These are phyloP conservation scores for Diospyros kaki DNA, from an alignment of 148 eudicot genomes.

Conservation along the genomic window DNA sequence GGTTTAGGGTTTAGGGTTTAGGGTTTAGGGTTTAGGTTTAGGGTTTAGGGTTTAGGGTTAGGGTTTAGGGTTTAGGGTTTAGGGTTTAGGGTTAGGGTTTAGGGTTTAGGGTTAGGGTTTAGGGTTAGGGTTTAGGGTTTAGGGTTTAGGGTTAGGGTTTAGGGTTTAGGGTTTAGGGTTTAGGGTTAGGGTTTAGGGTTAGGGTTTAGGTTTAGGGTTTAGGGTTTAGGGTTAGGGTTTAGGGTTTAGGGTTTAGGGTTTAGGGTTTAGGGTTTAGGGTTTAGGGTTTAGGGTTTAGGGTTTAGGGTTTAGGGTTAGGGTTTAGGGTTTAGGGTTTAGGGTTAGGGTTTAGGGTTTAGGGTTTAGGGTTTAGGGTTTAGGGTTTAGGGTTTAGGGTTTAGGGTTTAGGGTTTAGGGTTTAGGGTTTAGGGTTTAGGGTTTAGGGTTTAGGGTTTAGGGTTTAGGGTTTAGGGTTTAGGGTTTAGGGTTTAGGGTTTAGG, in stretches of 20 bases:
- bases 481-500: slow-evolving; percentile 24
- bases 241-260: slow-evolving; percentile 19
- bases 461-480: slow-evolving; percentile 23
- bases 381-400: slow-evolving; percentile 23
- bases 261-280: slow-evolving; percentile 22
- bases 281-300: slow-evolving; percentile 26
- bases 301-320: slow-evolving; percentile 30
- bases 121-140: slow-evolving; percentile 14
- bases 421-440: slow-evolving; percentile 25
- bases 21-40: slow-evolving; percentile 1
- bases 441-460: slow-evolving; percentile 23
- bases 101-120: slow-evolving; percentile 6
- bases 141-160: slow-evolving; percentile 12
- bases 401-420: slow-evolving; percentile 26
- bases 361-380: slow-evolving; percentile 24
- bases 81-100: slow-evolving; percentile 17
- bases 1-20: slow-evolving; percentile 12
- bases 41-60: slow-evolving; percentile 14
- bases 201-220: too few species aligned
- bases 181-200: slow-evolving; percentile 24
- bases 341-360: slow-evolving; percentile 24
- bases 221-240: slow-evolving; percentile 15
- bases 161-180: slow-evolving; percentile 15
- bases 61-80: slow-evolving; percentile 18
- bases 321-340: slow-evolving; percentile 26